phyloP scores from a whole-genome alignment of 202 grass and related monocot genomes.

The Elaeis oleifera region DNA sequence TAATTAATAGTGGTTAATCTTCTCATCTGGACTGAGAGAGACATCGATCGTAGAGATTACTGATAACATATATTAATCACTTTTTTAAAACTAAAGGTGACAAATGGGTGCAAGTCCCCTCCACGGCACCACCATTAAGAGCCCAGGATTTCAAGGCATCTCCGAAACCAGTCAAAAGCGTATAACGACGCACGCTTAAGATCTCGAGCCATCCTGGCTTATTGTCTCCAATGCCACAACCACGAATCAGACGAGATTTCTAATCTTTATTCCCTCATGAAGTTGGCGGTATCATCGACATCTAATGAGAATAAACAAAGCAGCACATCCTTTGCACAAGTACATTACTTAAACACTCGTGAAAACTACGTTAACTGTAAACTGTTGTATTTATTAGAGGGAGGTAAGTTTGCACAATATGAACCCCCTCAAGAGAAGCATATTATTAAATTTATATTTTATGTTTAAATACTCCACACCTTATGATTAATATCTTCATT shows the following conservation, averaged over 20 bases:
- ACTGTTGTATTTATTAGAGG: too few relatives aligned
- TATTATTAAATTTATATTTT: too few relatives aligned
- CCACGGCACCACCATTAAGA: slow-evolving; percentile 1
- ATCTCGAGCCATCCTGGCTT: slow-evolving; percentile 9
- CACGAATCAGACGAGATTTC: not conserved
- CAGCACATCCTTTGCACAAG: too few relatives aligned
- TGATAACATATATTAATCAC: slow-evolving; percentile 6
- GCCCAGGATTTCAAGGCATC: slow-evolving; percentile 4
- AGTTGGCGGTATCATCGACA: too few relatives aligned
- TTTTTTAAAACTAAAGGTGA: slow-evolving; percentile 16
- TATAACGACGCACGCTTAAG: slow-evolving; percentile 2
- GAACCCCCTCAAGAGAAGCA: too few relatives aligned
- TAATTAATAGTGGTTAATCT: slow-evolving; percentile 7
- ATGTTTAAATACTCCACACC: too few relatives aligned
- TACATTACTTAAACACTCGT: too few relatives aligned
- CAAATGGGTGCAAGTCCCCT: slow-evolving; percentile 6
- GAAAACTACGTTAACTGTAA: too few relatives aligned
- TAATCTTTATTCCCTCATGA: too few relatives aligned
- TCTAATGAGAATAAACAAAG: too few relatives aligned
- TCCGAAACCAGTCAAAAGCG: slow-evolving; percentile 21
- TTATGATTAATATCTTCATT: too few relatives aligned
- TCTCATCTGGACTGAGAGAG: not conserved
- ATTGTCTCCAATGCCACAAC: not conserved
- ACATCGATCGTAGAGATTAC: slow-evolving; percentile 1
- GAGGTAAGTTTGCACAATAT: too few relatives aligned